Percentiles rank a stretch among this genome's conserved stretches.
These are phyloP conservation scores for Microascus cirrosus DNA, from an alignment of 2,329 filamentous ascomycete genomes.

Conservation along the genomic window DNA sequence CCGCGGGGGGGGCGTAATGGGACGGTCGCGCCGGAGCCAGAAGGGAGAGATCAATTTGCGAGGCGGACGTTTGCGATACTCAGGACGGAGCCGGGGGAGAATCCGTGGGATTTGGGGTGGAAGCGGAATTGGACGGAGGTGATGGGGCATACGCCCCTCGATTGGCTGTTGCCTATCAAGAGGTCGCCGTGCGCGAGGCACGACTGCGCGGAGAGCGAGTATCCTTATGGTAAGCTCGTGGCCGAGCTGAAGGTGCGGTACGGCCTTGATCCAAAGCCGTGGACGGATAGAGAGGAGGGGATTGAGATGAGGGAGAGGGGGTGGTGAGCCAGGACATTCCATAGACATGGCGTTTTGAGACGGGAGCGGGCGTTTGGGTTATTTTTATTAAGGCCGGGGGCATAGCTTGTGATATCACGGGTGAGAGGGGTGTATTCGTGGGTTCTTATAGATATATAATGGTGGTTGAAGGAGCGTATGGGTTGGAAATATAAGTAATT, in stretches of 20 bases:
- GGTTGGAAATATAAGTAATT: no score
- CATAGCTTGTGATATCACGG: no score
- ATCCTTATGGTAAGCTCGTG: slow-evolving; percentile 53
- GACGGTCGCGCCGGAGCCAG: slow-evolving; percentile 8
- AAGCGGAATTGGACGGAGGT: slow-evolving; percentile 65
- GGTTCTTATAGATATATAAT: neutral
- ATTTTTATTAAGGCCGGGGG: neutral
- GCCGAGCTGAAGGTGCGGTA: slow-evolving; percentile 35
- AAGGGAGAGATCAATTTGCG: slow-evolving; percentile 32
- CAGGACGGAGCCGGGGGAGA: slow-evolving; percentile 60
- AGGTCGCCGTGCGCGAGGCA: slow-evolving; percentile 65
- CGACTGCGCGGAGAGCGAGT: slow-evolving; percentile 54
- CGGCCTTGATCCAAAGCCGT: slow-evolving; percentile 3
- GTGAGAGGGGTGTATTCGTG: no score
- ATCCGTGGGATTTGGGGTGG: slow-evolving; percentile 71
- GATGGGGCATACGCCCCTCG: slow-evolving; percentile 59
- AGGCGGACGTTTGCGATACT: slow-evolving; percentile 70
- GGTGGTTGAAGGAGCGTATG: no score
- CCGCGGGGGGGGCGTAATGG: slow-evolving; percentile 12
- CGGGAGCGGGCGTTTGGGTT: neutral
- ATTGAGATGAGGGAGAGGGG: neutral
- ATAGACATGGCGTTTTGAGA: neutral
- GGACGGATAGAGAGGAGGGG: slow-evolving; percentile 2
- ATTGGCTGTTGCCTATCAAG: slow-evolving; percentile 74
- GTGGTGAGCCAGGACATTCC: neutral